phyloP scores from a whole-genome alignment of 2,329 filamentous ascomycete genomes.

The Colletotrichum acutatum region DNA sequence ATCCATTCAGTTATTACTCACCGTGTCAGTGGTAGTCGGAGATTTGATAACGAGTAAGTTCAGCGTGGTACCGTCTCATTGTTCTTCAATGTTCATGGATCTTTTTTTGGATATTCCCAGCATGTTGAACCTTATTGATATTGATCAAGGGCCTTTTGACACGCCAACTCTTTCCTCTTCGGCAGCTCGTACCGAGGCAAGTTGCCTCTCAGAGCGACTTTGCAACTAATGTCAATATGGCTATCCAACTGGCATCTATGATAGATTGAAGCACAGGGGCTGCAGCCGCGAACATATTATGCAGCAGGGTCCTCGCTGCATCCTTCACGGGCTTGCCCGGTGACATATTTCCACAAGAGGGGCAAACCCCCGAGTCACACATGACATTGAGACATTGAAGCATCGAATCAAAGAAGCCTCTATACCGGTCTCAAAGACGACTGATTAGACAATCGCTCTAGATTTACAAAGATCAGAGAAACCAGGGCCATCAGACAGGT shows the following conservation, averaged over 20 bases:
- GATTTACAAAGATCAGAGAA: background rate
- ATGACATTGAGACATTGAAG: background rate
- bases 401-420: background rate
- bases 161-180: background rate
- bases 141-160: background rate
- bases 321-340: background rate
- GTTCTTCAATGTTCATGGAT: too few relatives aligned
- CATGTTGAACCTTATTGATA: background rate
- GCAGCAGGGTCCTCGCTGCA: background rate
- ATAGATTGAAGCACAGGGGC: background rate
- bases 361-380: background rate
- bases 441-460: too few relatives aligned
- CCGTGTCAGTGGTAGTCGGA: background rate
- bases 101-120: background rate
- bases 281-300: background rate
- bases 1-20: background rate
- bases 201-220: background rate
- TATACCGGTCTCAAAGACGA: background rate
- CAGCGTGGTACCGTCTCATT: too few relatives aligned
- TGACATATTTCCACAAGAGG: background rate
- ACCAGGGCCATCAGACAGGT: conserved; percentile 1
- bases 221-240: background rate
- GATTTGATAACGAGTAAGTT: background rate
- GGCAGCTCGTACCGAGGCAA: background rate
- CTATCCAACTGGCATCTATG: background rate